phyloP scores from a whole-genome alignment of 2,329 filamentous ascomycete species.

The Claviceps pusilla region DNA sequence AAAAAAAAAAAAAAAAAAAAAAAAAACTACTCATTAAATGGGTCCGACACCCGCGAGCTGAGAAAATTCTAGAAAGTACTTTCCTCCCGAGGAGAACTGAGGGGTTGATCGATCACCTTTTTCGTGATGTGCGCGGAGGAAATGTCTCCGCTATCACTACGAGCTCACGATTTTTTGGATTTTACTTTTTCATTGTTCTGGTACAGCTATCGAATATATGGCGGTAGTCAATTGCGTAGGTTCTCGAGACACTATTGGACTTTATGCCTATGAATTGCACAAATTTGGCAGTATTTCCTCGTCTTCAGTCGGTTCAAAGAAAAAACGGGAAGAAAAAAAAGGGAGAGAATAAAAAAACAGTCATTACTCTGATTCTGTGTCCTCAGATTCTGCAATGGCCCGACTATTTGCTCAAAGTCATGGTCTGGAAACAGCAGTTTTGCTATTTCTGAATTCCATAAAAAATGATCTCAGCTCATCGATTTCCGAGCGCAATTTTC shows the following conservation, averaged over 20 bases:
- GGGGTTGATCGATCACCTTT: background rate
- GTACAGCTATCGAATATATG: background rate
- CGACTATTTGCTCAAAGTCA: background rate
- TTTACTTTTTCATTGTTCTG: background rate
- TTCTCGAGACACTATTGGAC: background rate
- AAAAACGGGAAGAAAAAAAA: too few relatives aligned
- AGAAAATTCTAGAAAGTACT: slow-evolving; percentile 10
- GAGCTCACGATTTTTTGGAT: background rate
- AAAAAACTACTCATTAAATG: background rate
- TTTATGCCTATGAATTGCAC: background rate
- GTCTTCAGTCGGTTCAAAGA: background rate
- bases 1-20: too few relatives aligned
- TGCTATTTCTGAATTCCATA: slow-evolving; percentile 12
- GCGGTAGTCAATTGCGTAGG: background rate
- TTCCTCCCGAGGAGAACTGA: slow-evolving; percentile 10
- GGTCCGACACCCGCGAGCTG: background rate
- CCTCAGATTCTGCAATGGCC: background rate
- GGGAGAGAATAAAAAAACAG: background rate
- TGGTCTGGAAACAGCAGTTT: background rate
- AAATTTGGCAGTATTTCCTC: background rate
- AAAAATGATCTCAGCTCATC: slow-evolving; percentile 39
- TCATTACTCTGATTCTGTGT: background rate
- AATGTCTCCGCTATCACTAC: background rate
- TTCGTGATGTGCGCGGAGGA: background rate
- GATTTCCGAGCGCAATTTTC: slow-evolving; percentile 42